Base-by-base conservation (phyloP, 2,329 filamentous ascomycete genomes). In the Fusarium multiceps region DNA sequence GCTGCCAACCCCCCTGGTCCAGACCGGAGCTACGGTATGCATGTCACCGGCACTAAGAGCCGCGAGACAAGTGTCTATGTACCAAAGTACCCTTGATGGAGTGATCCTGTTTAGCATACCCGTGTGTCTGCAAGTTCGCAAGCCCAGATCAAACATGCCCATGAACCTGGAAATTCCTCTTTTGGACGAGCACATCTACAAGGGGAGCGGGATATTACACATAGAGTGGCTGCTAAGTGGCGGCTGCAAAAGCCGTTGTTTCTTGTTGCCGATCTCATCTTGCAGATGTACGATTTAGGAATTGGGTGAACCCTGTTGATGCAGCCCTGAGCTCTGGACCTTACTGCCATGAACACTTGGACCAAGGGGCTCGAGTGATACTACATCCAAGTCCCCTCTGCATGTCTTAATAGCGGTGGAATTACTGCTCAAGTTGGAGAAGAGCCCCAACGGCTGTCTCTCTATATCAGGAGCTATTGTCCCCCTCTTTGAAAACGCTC, bases 381-480 rank as follows among this genome's bases (percentile, higher is more conserved):
- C 55, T 25, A 14, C 47, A 30, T 21, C n/a, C 45, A 45, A 25
- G 14, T 45, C 6, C 10, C 14, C 16, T 56, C 28, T 37, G 43
- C 23, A 48, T 61, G 37, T 30, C 46, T 5, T 40, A 25, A 41
- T 23, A 47, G 5, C 18, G 18, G 18, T 34, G 18, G 8, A 30
- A 25, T 53, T 30, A 28, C 25, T 30, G 20, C 6, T 47, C 6
- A 46, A 49, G 30, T 20, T 54, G 3, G 23, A 23, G 10, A 23
- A 13, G 23, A 27, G 11, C 32, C 47, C 12, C 21, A 42, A 34
- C 32, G 45, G 32, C 34, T 28, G 34, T 34, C 9, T 16, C 37
- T 43, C 63, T 68, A 68, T 68, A 68, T 68, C 47, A 68, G 48
- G 46, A 20, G 37, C 37, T 18, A 21, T 32, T 25, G 12, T 11